Conservation (phyloP, 805 yeast species). For the Metschnikowia shivogae region DNA sequence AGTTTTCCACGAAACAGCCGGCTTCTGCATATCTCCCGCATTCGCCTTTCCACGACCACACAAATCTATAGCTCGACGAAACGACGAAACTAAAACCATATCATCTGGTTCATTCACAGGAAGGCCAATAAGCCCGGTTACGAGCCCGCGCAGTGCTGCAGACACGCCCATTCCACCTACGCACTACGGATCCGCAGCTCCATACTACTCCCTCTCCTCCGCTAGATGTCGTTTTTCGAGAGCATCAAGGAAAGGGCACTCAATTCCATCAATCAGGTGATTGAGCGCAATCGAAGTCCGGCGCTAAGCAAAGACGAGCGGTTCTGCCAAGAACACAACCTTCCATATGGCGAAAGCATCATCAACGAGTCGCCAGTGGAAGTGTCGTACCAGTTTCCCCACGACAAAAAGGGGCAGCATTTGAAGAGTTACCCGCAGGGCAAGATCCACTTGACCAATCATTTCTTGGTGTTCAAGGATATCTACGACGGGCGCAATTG, state of each 20-base stretch:
- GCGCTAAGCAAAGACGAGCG: constrained; percentile 64
- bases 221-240: constrained; percentile 48
- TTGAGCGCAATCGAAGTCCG: constrained; percentile 38
- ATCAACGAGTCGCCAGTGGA: constrained; percentile 69
- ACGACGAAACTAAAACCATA: too few relatives aligned
- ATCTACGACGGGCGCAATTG: constrained; percentile 65
- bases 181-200: background rate
- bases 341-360: constrained; percentile 69
- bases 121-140: too few relatives aligned
- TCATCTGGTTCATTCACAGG: too few relatives aligned
- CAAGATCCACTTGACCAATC: constrained; percentile 64
- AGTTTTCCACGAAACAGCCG: too few relatives aligned
- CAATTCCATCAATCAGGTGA: constrained; percentile 38
- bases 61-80: too few relatives aligned
- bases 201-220: background rate
- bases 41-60: too few relatives aligned
- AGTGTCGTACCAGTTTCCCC: constrained; percentile 27
- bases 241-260: constrained; percentile 46
- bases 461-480: constrained; percentile 72
- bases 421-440: constrained; percentile 46
- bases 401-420: constrained; percentile 19
- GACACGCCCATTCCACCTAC: background rate
- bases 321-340: constrained; percentile 59
- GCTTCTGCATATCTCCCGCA: too few relatives aligned
- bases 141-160: background rate